Evolutionary conservation across 495 filamentous ascomycete genomes (phyloP).

Genomic region (Penicillium canescens): DNA sequence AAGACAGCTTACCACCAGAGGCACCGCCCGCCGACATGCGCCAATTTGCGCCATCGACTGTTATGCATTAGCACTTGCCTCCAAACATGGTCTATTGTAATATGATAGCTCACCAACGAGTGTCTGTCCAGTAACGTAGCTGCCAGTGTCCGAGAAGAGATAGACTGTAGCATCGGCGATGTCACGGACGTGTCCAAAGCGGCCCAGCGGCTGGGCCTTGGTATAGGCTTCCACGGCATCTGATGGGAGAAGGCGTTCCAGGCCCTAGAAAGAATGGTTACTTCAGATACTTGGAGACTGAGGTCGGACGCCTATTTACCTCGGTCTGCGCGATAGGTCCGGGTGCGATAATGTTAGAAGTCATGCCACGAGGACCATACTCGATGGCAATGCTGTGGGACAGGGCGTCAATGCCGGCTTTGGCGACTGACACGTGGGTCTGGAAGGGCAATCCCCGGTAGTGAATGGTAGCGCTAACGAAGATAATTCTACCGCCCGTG

Average conservation of each 20-base stretch:
- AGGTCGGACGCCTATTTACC: conserved; percentile 27
- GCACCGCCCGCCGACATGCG: conserved; percentile 47
- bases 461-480: conserved; percentile 86
- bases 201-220: conserved; percentile 62
- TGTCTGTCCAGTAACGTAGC: conserved; percentile 76
- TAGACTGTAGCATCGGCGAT: conserved; percentile 93
- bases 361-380: conserved; percentile 85
- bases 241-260: conserved; percentile 44
- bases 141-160: conserved; percentile 78
- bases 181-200: conserved; percentile 78
- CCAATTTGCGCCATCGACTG: conserved; percentile 50
- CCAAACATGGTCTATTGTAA: background rate
- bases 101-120: conserved; percentile 57
- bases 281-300: background rate
- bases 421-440: conserved; percentile 83
- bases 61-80: background rate
- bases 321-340: conserved; percentile 72
- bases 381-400: conserved; percentile 75
- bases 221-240: conserved; percentile 30
- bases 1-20: conserved; percentile 38
- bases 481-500: conserved; percentile 83
- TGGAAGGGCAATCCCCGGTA: conserved; percentile 83
- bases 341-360: conserved; percentile 82
- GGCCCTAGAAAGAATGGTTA: conserved; percentile 25
- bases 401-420: conserved; percentile 86